phyloP scores from a whole-genome alignment of 1,139 yeast genomes.

The Pichia sp. region DNA sequence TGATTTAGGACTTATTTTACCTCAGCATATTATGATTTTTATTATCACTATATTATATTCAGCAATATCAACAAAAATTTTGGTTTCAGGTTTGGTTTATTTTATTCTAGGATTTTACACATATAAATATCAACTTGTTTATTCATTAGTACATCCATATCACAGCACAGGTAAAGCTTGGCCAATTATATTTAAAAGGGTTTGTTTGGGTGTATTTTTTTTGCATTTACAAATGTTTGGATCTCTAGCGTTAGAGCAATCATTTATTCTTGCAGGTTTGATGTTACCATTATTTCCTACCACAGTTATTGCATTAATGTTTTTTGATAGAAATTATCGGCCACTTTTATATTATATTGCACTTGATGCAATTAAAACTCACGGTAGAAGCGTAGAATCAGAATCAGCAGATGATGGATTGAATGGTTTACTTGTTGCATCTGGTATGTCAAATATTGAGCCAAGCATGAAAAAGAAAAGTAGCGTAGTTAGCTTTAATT shows the following conservation, averaged over 20 bases:
- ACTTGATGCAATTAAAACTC: conserved; percentile 47
- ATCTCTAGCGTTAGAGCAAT: conserved; percentile 58
- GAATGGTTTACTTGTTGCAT: conserved; percentile 6
- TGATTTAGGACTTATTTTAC: conserved; percentile 58
- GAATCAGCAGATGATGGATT: conserved; percentile 20
- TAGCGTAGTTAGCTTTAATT: conserved; percentile 13
- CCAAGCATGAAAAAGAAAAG: conserved; percentile 9
- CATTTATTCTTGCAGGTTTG: conserved; percentile 45
- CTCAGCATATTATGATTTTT: conserved; percentile 58
- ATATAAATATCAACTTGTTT: conserved; percentile 58
- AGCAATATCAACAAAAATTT: conserved; percentile 57
- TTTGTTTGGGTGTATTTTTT: conserved; percentile 50
- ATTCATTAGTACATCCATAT: conserved; percentile 63
- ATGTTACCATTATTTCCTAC: conserved; percentile 48
- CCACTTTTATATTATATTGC: conserved; percentile 60
- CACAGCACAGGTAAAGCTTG: conserved; percentile 68
- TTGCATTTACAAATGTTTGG: conserved; percentile 67
- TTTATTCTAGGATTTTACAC: conserved; percentile 58
- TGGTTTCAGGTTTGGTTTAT: conserved; percentile 59
- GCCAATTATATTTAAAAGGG: conserved; percentile 59
- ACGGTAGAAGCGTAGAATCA: conserved; percentile 27
- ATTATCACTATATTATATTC: conserved; percentile 58
- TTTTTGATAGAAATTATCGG: conserved; percentile 53
- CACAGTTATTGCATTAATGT: conserved; percentile 45
- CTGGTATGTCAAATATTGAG: conserved; percentile 3